These are phyloP conservation scores for Vigna hirtella DNA, from an alignment of 306 rosid genomes.

Conservation along the genomic window DNA sequence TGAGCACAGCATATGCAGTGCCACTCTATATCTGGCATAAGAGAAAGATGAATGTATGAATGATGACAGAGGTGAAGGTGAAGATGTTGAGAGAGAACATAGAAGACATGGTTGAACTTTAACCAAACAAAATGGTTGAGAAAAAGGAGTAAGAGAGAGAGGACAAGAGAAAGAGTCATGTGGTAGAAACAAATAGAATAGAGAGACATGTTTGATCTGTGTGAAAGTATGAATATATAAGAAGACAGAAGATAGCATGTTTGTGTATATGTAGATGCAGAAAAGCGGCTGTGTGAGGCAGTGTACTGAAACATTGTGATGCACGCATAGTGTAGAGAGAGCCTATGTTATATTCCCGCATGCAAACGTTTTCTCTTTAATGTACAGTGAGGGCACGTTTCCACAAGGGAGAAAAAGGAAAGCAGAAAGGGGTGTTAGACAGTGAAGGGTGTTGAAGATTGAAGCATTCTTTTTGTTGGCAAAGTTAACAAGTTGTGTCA, in stretches of 20 bases:
- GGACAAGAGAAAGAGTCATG: slow-evolving; percentile 20
- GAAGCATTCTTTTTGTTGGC: slow-evolving; percentile 45
- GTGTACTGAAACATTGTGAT: slow-evolving; percentile 48
- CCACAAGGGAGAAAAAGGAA: slow-evolving; percentile 53
- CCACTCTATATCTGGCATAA: slow-evolving; percentile 7
- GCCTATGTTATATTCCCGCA: slow-evolving; percentile 81
- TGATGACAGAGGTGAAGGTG: slow-evolving; percentile 15
- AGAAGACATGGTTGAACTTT: slow-evolving; percentile 44
- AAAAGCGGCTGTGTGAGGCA: slow-evolving; percentile 28
- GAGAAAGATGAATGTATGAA: slow-evolving; percentile 1
- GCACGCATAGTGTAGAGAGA: slow-evolving; percentile 63
- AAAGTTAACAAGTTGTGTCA: slow-evolving; percentile 52
- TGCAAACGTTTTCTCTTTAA: slow-evolving; percentile 69
- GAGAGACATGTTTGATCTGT: slow-evolving; percentile 36
- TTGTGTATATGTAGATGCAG: slow-evolving; percentile 15
- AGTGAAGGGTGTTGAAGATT: slow-evolving; percentile 37
- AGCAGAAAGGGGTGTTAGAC: slow-evolving; percentile 33
- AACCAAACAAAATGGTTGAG: slow-evolving; percentile 7
- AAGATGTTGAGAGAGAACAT: slow-evolving; percentile 41
- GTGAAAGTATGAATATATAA: slow-evolving; percentile 1
- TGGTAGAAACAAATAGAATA: background rate
- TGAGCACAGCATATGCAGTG: slow-evolving; percentile 21
- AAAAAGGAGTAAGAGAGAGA: slow-evolving; percentile 9
- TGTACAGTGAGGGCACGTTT: slow-evolving; percentile 76
- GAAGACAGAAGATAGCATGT: slow-evolving; percentile 1